phyloP scores from a whole-genome alignment of 768 basidiomycete species.

The Amanita exitialis region DNA sequence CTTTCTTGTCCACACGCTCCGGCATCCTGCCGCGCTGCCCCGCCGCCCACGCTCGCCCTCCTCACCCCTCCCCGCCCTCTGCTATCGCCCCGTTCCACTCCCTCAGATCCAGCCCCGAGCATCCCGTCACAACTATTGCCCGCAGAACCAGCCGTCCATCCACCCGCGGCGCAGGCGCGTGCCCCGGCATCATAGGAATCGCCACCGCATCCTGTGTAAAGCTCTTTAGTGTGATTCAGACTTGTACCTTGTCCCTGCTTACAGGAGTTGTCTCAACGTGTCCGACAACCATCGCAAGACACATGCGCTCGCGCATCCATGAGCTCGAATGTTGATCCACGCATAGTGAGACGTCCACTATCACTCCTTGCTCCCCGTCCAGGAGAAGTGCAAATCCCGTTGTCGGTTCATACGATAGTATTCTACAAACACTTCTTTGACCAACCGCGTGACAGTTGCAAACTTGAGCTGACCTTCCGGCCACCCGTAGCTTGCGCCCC shows the following conservation, averaged over 20 bases:
- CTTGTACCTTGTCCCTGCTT: slow-evolving; percentile 11
- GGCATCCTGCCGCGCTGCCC: not conserved
- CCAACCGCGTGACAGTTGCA: not conserved
- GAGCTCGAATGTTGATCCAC: slow-evolving; percentile 24
- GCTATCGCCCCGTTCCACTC: slow-evolving; percentile 29
- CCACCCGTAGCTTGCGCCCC: slow-evolving; percentile 47
- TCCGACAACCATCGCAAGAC: slow-evolving; percentile 45
- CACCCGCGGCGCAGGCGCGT: slow-evolving; percentile 27
- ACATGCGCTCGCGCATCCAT: slow-evolving; percentile 47
- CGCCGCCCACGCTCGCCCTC: not conserved
- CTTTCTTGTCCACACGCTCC: slow-evolving; percentile 12
- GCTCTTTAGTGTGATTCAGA: slow-evolving; percentile 7
- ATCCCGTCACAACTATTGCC: slow-evolving; percentile 40
- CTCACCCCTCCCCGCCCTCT: slow-evolving; percentile 8
- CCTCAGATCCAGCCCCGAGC: slow-evolving; percentile 35
- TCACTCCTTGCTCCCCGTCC: slow-evolving; percentile 38
- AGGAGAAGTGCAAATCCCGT: slow-evolving; percentile 37
- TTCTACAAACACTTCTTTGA: slow-evolving; percentile 22
- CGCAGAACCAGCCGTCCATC: slow-evolving; percentile 38
- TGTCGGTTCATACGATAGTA: slow-evolving; percentile 44
- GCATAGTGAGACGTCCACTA: slow-evolving; percentile 49
- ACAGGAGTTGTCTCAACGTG: slow-evolving; percentile 43
- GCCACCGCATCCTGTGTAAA: slow-evolving; percentile 24
- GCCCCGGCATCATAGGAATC: slow-evolving; percentile 32
- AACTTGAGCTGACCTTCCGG: slow-evolving; percentile 38